A percentile compares a stretch with the other conserved stretches of the same genome.
These are phyloP conservation scores for Rhynchospora pubera DNA, from an alignment of 176 grass and related monocot species.

Conservation along the genomic window DNA sequence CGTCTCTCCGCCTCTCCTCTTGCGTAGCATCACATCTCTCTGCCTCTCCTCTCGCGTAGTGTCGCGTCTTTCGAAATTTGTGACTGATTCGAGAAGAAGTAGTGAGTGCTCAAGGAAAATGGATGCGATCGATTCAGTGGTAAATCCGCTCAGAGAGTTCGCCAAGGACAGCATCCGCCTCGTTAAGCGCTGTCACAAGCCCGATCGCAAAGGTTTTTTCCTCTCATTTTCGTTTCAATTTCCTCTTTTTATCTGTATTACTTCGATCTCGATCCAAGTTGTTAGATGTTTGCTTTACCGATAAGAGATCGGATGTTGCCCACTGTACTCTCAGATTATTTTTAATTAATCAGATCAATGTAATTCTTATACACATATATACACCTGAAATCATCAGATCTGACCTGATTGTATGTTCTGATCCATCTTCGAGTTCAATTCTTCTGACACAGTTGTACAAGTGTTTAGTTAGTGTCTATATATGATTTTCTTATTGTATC, in stretches of 20 bases:
- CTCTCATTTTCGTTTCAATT: background rate
- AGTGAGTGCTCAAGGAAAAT: conserved; percentile 42
- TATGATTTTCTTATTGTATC: no score
- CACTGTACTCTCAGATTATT: background rate
- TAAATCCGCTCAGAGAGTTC: conserved; percentile 85
- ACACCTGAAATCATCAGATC: background rate
- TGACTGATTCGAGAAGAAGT: no score
- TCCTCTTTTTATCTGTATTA: background rate
- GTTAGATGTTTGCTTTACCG: background rate
- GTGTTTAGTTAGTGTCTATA: no score
- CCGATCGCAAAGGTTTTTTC: conserved; percentile 54
- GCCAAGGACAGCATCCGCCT: conserved; percentile 97
- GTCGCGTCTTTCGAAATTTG: no score
- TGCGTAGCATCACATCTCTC: no score
- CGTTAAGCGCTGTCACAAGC: conserved; percentile 99
- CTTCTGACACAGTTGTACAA: no score
- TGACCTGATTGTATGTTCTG: background rate
- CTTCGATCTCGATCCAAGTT: background rate
- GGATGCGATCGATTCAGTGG: conserved; percentile 91
- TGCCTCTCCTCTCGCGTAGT: no score
- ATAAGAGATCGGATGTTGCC: background rate
- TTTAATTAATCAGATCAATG: background rate
- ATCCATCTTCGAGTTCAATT: background rate
- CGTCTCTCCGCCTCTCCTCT: no score
- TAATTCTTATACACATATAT: background rate